A percentile compares a stretch with the other conserved stretches of the same genome.
Evolutionary conservation across 1,284 basidiomycete genomes (phyloP).

Genomic region (Albatrellus sp.): DNA sequence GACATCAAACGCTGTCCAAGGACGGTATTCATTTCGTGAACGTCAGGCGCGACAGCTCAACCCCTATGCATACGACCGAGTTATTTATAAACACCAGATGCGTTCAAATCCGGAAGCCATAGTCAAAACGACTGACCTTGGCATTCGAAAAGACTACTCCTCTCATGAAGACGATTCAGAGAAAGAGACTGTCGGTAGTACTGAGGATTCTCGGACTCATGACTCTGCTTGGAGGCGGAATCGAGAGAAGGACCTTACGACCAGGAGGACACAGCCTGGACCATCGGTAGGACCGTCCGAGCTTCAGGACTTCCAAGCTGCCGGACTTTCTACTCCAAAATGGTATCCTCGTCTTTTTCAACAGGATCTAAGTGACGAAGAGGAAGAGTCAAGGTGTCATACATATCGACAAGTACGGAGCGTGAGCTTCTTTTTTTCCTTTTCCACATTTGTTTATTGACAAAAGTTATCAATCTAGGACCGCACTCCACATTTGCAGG

Average conservation of each 20-base stretch:
- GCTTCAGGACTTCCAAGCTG: not conserved
- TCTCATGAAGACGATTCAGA: slow-evolving; percentile 4
- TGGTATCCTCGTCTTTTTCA: slow-evolving; percentile 1
- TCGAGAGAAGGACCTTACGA: too few species aligned
- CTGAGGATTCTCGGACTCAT: too few species aligned
- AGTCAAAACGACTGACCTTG: slow-evolving; percentile 28
- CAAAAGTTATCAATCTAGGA: too few species aligned
- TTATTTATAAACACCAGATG: slow-evolving; percentile 33
- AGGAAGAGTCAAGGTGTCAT: not conserved
- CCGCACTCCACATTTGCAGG: too few species aligned
- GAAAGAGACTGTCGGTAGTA: not conserved
- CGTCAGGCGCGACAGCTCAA: slow-evolving; percentile 38
- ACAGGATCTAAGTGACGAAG: not conserved
- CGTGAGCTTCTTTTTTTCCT: too few species aligned
- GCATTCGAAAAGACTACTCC: slow-evolving; percentile 8
- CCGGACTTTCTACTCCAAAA: not conserved
- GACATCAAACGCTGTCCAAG: slow-evolving; percentile 12
- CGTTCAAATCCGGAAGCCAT: slow-evolving; percentile 44
- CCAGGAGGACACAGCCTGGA: too few species aligned
- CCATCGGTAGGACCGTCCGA: not conserved
- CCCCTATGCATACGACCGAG: slow-evolving; percentile 40
- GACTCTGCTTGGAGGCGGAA: too few species aligned
- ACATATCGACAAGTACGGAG: too few species aligned
- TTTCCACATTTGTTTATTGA: too few species aligned
- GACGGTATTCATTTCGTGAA: slow-evolving; percentile 37